Conservation (phyloP, 2,329 filamentous ascomycete genomes). For the Botryotinia globosa region DNA sequence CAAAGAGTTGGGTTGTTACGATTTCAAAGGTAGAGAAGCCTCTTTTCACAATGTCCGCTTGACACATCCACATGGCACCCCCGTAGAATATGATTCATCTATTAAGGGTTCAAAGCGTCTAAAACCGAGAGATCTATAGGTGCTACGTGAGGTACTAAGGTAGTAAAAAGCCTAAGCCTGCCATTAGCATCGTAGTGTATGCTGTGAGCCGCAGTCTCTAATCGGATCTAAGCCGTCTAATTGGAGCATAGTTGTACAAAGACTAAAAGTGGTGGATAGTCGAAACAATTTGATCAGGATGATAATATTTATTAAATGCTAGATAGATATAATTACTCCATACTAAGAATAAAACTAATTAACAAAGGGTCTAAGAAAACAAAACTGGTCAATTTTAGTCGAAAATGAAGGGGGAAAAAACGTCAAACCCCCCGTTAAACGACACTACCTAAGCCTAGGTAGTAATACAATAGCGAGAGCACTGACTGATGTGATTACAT, state of each 20-base stretch:
- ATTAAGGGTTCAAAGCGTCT: slow-evolving; percentile 7
- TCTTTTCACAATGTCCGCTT: slow-evolving; percentile 5
- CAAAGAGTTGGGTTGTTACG: not conserved
- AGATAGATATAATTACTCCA: not conserved
- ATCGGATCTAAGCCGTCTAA: slow-evolving; percentile 32
- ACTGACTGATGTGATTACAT: not conserved
- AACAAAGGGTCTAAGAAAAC: not conserved
- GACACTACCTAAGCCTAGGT: not conserved
- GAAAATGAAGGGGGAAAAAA: slow-evolving; percentile 6
- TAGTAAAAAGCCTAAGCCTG: slow-evolving; percentile 3
- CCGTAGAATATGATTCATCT: slow-evolving; percentile 10
- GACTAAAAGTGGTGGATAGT: not conserved
- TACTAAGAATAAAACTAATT: not conserved
- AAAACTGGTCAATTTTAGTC: not conserved
- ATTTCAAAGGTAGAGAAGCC: slow-evolving; percentile 9
- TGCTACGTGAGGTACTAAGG: not conserved
- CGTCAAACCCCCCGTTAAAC: not conserved
- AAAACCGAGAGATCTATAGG: slow-evolving; percentile 4
- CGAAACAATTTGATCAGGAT: not conserved
- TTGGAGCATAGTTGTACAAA: slow-evolving; percentile 8
- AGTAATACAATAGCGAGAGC: not conserved
- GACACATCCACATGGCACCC: slow-evolving; percentile 31
- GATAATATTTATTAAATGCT: not conserved
- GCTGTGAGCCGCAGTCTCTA: slow-evolving; percentile 34
- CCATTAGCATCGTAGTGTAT: slow-evolving; percentile 22